phyloP scores from a whole-genome alignment of 768 basidiomycete species.

The Boletus rex-veris region DNA sequence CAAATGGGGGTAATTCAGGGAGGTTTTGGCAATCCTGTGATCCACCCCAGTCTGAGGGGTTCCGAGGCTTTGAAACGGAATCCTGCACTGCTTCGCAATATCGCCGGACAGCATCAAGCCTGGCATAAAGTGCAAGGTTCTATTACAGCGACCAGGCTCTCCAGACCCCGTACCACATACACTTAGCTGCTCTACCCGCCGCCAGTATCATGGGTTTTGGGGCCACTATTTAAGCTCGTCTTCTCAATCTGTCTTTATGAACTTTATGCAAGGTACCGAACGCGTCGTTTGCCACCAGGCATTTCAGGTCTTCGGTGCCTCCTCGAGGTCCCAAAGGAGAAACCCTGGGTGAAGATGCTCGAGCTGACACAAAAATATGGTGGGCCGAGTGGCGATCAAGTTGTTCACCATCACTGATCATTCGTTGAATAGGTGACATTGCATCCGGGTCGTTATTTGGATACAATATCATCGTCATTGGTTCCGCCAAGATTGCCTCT shows the following conservation, averaged over 20 bases:
- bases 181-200: too few species aligned
- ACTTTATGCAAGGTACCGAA: neutral
- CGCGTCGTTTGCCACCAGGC: slow-evolving; percentile 14
- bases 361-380: slow-evolving; percentile 14
- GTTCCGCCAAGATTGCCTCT: slow-evolving; percentile 36
- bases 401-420: neutral
- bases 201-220: too few species aligned
- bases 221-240: neutral
- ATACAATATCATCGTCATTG: slow-evolving; percentile 41
- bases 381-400: neutral
- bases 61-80: too few species aligned
- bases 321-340: slow-evolving; percentile 8
- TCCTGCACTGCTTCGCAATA: too few species aligned
- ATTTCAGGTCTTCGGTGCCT: slow-evolving; percentile 8
- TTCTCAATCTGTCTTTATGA: neutral
- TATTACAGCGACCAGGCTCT: too few species aligned
- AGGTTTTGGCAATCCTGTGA: too few species aligned
- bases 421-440: slow-evolving; percentile 10
- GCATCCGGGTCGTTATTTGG: slow-evolving; percentile 7
- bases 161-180: too few species aligned
- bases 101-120: too few species aligned
- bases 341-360: slow-evolving; percentile 9
- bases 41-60: too few species aligned
- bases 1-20: too few species aligned
- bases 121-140: too few species aligned